Conservation (phyloP, 129 eudicot species). For the Sambucus nigra region DNA sequence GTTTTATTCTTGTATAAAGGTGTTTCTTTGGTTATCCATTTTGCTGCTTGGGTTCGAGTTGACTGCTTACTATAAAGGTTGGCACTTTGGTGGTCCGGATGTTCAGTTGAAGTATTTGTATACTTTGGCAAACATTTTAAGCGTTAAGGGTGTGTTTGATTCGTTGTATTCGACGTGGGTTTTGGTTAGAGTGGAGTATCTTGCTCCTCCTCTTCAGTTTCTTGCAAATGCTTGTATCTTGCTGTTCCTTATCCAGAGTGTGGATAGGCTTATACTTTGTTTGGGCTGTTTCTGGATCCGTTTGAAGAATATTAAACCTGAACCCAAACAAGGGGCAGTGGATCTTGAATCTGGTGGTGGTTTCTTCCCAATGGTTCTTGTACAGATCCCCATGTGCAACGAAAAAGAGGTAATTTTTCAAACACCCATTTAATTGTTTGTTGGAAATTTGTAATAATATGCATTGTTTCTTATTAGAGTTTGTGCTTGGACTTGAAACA, state of each 20-base stretch:
- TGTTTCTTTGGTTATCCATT: constrained; percentile 45
- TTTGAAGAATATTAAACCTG: constrained; percentile 56
- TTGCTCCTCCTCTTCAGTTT: constrained; percentile 76
- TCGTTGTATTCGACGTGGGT: constrained; percentile 66
- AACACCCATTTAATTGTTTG: constrained; percentile 7
- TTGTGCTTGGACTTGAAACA: constrained; percentile 15
- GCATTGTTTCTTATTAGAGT: too few relatives aligned
- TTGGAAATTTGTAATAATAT: background rate
- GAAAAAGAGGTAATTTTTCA: constrained; percentile 61
- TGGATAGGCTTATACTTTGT: constrained; percentile 70
- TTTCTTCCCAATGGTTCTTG: constrained; percentile 87
- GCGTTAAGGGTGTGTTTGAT: constrained; percentile 41
- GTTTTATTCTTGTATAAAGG: constrained; percentile 46
- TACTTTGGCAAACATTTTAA: constrained; percentile 21
- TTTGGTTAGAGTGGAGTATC: constrained; percentile 59
- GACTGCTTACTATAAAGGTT: constrained; percentile 61
- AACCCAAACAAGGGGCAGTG: constrained; percentile 30
- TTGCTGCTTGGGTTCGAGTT: constrained; percentile 51
- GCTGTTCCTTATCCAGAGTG: constrained; percentile 67
- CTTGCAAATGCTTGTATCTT: constrained; percentile 58
- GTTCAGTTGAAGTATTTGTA: constrained; percentile 48
- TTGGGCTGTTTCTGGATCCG: constrained; percentile 87
- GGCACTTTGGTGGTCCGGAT: constrained; percentile 61
- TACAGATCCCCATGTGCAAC: constrained; percentile 98
- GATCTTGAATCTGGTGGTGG: constrained; percentile 81